Evolutionary conservation across 2,329 filamentous ascomycete genomes (phyloP).

Genomic region (Sporothrix globosa): DNA sequence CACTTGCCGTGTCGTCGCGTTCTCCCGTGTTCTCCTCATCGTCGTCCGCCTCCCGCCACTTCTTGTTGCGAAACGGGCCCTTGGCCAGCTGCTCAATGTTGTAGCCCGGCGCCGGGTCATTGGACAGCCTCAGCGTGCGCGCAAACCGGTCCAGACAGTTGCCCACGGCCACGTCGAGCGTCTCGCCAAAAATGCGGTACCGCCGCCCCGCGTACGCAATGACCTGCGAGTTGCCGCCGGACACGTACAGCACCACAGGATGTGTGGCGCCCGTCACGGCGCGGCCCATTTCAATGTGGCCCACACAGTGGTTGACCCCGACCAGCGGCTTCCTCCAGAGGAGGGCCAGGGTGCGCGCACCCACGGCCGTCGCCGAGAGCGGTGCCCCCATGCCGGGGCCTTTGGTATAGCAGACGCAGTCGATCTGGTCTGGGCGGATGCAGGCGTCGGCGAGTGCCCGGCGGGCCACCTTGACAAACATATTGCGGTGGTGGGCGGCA

Average conservation of each 20-base stretch:
- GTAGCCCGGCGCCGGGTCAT: slow-evolving; percentile 95
- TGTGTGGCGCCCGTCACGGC: slow-evolving; percentile 87
- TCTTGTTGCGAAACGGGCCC: slow-evolving; percentile 36
- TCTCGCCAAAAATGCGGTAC: slow-evolving; percentile 97
- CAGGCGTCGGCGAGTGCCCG: slow-evolving; percentile 73
- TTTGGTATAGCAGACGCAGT: slow-evolving; percentile 94
- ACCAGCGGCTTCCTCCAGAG: slow-evolving; percentile 89
- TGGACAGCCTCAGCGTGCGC: slow-evolving; percentile 84
- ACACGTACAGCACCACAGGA: slow-evolving; percentile 94
- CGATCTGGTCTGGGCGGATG: slow-evolving; percentile 66
- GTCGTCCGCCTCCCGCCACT: not conserved
- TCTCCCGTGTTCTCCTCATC: not conserved
- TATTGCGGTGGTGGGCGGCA: slow-evolving; percentile 83
- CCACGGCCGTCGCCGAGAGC: slow-evolving; percentile 81
- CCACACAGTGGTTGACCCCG: slow-evolving; percentile 96
- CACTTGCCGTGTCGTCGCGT: not conserved
- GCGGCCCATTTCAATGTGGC: slow-evolving; percentile 98
- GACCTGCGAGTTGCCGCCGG: slow-evolving; percentile 94
- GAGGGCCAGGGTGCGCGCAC: slow-evolving; percentile 74
- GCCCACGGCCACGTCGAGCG: slow-evolving; percentile 94
- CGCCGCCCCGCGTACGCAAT: slow-evolving; percentile 94
- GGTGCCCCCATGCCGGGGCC: slow-evolving; percentile 97
- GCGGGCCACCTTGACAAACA: slow-evolving; percentile 81
- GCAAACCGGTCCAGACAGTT: slow-evolving; percentile 98
- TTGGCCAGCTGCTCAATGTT: slow-evolving; percentile 94